Percentiles rank a stretch among this genome's conserved stretches.
Evolutionary conservation across 768 basidiomycete species (phyloP).

Genomic region (Pilatotrama ljubarskyi): DNA sequence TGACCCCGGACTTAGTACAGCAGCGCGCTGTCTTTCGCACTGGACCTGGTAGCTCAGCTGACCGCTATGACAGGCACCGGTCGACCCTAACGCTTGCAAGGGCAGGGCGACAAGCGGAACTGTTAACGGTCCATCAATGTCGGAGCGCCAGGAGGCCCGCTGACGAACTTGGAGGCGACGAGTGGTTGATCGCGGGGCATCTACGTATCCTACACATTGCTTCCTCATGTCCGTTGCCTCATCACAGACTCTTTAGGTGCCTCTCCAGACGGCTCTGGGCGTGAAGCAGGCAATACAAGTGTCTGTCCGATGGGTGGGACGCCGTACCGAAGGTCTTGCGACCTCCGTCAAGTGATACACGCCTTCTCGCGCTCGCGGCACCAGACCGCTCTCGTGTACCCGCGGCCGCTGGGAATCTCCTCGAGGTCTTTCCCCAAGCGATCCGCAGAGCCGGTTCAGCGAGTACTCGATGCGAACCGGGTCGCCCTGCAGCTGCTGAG

Average conservation of each 20-base stretch:
- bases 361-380: not conserved
- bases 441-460: not conserved
- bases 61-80: not conserved
- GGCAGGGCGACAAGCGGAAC: not conserved
- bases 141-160: conserved; percentile 1
- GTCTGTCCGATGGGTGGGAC: not conserved
- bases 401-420: not conserved
- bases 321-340: not conserved
- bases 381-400: not conserved
- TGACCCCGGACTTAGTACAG: not conserved
- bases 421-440: not conserved
- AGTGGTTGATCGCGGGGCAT: not conserved
- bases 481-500: not conserved
- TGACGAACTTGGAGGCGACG: not conserved
- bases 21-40: not conserved
- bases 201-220: not conserved
- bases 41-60: conserved; percentile 1
- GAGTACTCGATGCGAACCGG: not conserved
- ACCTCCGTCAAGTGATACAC: conserved; percentile 8
- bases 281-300: not conserved
- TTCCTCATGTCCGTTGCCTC: not conserved
- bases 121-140: conserved; percentile 4
- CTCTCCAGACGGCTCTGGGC: conserved; percentile 5
- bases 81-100: not conserved
- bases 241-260: not conserved